Percentiles rank a stretch among this genome's conserved stretches.
Evolutionary conservation across 2,329 filamentous ascomycete genomes (phyloP).

Genomic region (Colletotrichum cereale): DNA sequence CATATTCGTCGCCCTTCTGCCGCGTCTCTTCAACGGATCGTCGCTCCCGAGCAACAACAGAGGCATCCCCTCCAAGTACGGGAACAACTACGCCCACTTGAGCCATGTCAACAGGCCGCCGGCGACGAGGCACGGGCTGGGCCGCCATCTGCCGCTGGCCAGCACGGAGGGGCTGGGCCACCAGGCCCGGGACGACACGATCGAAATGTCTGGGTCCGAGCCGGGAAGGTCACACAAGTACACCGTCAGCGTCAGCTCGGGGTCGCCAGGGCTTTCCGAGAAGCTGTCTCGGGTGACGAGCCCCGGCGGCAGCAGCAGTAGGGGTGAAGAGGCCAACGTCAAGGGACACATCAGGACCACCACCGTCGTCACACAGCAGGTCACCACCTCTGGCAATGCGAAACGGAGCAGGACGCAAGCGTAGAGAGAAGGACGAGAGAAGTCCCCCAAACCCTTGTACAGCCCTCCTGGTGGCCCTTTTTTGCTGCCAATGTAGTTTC

Average conservation of each 20-base stretch:
- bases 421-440: background rate
- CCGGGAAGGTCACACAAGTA: constrained; percentile 1
- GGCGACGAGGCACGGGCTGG: constrained; percentile 23
- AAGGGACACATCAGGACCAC: constrained; percentile 41
- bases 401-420: background rate
- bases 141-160: constrained; percentile 3
- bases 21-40: constrained; percentile 40
- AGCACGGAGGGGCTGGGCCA: constrained; percentile 7
- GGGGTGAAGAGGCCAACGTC: background rate
- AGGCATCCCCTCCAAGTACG: constrained; percentile 5
- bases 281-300: background rate
- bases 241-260: constrained; percentile 35
- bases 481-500: background rate
- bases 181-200: constrained; percentile 20
- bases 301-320: background rate
- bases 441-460: too few species aligned
- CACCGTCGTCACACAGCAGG: constrained; percentile 44
- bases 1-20: constrained; percentile 44
- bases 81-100: constrained; percentile 19
- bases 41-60: background rate
- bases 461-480: background rate
- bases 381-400: constrained; percentile 14
- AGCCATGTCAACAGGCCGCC: constrained; percentile 38
- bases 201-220: constrained; percentile 9
- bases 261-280: background rate